These are phyloP conservation scores for Euphorbia lathyris DNA, from an alignment of 345 rosid species.

Conservation along the genomic window DNA sequence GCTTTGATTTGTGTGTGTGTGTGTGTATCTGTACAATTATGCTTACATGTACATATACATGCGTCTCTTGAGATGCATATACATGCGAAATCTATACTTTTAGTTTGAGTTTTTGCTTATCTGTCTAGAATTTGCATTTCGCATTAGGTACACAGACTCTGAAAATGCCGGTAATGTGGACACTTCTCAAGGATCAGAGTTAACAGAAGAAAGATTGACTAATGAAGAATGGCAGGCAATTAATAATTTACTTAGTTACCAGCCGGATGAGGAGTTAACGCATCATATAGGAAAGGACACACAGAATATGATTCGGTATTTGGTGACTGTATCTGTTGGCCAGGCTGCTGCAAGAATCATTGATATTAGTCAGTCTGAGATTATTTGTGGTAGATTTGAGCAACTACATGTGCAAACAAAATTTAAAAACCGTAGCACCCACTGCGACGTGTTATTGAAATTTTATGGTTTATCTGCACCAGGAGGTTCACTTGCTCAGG, in stretches of 20 bases:
- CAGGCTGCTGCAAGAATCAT: conserved; percentile 87
- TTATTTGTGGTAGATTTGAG: conserved; percentile 92
- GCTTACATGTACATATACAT: neutral
- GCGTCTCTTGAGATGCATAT: neutral
- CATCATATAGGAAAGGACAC: conserved; percentile 69
- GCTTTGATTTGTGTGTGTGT: neutral
- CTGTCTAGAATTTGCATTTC: conserved; percentile 17
- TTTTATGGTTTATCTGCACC: conserved; percentile 95
- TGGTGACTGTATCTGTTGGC: conserved; percentile 72
- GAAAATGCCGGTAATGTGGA: conserved; percentile 51
- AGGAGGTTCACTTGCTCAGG: conserved; percentile 98
- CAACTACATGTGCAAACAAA: conserved; percentile 80
- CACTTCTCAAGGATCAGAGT: conserved; percentile 42
- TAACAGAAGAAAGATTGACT: conserved; percentile 65
- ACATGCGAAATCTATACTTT: neutral
- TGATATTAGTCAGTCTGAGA: conserved; percentile 60
- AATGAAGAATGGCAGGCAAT: conserved; percentile 97
- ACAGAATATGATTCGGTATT: conserved; percentile 76
- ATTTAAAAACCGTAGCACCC: conserved; percentile 67
- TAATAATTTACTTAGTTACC: conserved; percentile 82
- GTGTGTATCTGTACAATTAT: neutral
- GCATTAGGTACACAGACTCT: conserved; percentile 55
- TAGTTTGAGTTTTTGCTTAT: conserved; percentile 5
- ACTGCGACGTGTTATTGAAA: conserved; percentile 69
- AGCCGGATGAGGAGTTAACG: conserved; percentile 70